Conservation (phyloP, 1,139 yeast genomes). For the Blastobotrys elegans region DNA sequence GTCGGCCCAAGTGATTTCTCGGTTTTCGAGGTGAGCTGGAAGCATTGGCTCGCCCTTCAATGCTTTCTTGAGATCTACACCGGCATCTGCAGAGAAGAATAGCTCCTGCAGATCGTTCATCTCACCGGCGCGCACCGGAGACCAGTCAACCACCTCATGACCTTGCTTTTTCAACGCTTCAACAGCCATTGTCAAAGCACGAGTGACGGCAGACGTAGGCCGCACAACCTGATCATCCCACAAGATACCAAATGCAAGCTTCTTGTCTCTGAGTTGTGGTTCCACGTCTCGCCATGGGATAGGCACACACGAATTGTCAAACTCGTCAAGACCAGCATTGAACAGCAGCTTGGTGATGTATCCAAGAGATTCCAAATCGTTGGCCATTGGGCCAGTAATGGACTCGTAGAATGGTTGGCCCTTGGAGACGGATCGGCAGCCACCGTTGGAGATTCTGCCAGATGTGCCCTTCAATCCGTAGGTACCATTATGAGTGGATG, state of each 20-base stretch:
- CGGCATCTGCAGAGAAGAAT: conserved; percentile 20
- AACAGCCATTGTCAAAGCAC: conserved; percentile 32
- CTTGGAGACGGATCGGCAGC: conserved; percentile 31
- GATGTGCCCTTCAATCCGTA: conserved; percentile 46
- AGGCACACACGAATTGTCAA: conserved; percentile 46
- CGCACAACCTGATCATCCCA: conserved; percentile 29
- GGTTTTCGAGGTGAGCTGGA: conserved; percentile 6
- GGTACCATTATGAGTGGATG: conserved; percentile 47
- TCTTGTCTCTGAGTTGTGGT: no score
- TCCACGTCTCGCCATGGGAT: conserved; percentile 42
- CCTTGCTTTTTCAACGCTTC: conserved; percentile 32
- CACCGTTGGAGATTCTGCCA: neutral
- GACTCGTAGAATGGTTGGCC: conserved; percentile 42
- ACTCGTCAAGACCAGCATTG: conserved; percentile 50
- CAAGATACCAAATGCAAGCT: conserved; percentile 35
- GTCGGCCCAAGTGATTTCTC: conserved; percentile 8
- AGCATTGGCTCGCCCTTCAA: conserved; percentile 3
- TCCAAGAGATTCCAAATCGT: conserved; percentile 52
- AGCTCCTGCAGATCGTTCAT: conserved; percentile 10
- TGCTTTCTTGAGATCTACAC: conserved; percentile 4
- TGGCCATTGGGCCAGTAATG: conserved; percentile 46
- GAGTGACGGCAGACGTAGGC: conserved; percentile 43
- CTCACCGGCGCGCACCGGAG: conserved; percentile 28
- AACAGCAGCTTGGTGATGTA: conserved; percentile 50
- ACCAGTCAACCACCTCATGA: conserved; percentile 43